phyloP scores from a whole-genome alignment of 257 asterid species.

The Coffea eugenioides region DNA sequence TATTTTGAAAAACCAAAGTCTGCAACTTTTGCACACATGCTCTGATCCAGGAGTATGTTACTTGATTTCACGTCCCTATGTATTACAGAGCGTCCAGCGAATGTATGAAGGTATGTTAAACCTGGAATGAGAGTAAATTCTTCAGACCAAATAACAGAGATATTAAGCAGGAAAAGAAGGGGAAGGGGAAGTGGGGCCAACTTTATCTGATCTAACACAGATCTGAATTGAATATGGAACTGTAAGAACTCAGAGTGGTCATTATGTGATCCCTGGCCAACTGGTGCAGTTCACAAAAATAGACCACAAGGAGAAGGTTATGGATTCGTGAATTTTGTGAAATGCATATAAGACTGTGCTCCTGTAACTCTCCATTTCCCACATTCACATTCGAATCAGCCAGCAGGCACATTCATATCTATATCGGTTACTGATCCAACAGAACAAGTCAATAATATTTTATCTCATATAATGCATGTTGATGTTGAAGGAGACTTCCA shows the following conservation, averaged over 20 bases:
- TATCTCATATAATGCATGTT: no score
- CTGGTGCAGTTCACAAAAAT: neutral
- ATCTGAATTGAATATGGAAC: neutral
- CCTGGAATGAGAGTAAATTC: slow-evolving; percentile 38
- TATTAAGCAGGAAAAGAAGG: neutral
- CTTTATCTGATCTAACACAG: neutral
- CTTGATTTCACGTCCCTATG: slow-evolving; percentile 95
- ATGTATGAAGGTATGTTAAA: slow-evolving; percentile 75
- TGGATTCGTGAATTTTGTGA: neutral
- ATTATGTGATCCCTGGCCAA: neutral
- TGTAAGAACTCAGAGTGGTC: no score
- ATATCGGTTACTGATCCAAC: neutral
- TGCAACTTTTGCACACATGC: slow-evolving; percentile 90
- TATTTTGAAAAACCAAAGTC: slow-evolving; percentile 89
- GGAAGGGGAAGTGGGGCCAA: neutral
- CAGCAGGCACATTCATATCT: no score
- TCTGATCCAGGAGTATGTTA: slow-evolving; percentile 82
- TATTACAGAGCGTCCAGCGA: slow-evolving; percentile 71
- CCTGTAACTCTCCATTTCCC: neutral
- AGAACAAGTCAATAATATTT: neutral
- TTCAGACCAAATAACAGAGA: neutral
- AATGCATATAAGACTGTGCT: neutral
- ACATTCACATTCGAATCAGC: neutral
- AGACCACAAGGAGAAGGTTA: slow-evolving; percentile 6
- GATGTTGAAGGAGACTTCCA: no score